Percentiles rank a stretch among this genome's conserved stretches.
Evolutionary conservation across 75 land plant genomes (phyloP).

Genomic region (Chamaecyparis obtusa): DNA sequence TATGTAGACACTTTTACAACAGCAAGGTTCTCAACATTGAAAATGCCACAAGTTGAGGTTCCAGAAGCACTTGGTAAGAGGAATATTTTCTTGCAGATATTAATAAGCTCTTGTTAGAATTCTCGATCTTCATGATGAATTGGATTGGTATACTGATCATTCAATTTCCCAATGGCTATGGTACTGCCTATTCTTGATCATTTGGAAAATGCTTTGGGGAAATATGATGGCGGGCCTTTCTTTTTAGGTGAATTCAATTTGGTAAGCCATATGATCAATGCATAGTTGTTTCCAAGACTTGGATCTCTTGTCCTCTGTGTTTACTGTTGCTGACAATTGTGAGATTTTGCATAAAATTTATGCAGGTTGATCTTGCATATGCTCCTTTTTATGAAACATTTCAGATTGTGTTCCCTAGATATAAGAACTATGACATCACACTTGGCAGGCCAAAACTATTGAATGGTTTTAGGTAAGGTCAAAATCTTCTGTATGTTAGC

Average conservation of each 20-base stretch:
- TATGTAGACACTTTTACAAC: slow-evolving; percentile 10
- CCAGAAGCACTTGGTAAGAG: slow-evolving; percentile 8
- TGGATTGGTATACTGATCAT: background rate
- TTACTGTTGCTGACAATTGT: background rate
- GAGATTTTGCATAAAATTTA: background rate
- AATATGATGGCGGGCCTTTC: slow-evolving; percentile 73
- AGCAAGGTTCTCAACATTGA: background rate
- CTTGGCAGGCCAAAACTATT: slow-evolving; percentile 69
- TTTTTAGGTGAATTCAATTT: slow-evolving; percentile 71
- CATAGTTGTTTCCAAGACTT: background rate
- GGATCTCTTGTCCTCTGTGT: background rate
- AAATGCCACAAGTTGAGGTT: slow-evolving; percentile 17
- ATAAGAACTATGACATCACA: slow-evolving; percentile 63
- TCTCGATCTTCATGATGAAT: background rate
- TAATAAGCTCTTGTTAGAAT: background rate
- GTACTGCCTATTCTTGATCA: slow-evolving; percentile 55
- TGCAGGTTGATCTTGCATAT: slow-evolving; percentile 85
- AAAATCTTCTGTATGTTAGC: too few relatives aligned
- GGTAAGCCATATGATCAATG: slow-evolving; percentile 45
- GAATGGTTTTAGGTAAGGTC: slow-evolving; percentile 71
- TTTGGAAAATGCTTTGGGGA: slow-evolving; percentile 60
- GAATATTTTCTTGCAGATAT: background rate
- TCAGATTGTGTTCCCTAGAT: slow-evolving; percentile 33
- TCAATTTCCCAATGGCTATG: background rate
- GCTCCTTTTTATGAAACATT: slow-evolving; percentile 85